Base-by-base conservation (phyloP, 202 grass and related monocot genomes). In the Dendrocalamus latiflorus region DNA sequence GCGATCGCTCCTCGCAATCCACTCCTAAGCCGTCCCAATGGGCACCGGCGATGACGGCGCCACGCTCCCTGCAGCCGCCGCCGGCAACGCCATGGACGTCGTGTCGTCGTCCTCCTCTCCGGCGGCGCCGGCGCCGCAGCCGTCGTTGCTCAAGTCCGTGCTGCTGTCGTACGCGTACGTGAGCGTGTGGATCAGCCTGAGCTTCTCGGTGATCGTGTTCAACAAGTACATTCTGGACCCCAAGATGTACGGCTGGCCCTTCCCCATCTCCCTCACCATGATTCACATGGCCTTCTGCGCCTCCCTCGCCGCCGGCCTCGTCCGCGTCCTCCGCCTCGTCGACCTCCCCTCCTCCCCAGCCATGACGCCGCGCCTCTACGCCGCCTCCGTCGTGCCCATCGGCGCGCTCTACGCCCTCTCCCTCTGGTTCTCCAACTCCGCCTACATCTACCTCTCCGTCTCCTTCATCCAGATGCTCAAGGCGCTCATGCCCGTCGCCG, bases 391-490 rank as follows among this genome's bases (percentile, higher is more conserved):
- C 34, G 56, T 94, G 13, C 93, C 93, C 6, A 96, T 96, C 68
- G 93, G 93, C 80, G 83, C 84, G 20, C 90, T 96, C 18, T 96
- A 93, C 48, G 71, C 93, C 41, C 80, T 91, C 57, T 94, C 94
- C n/a, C 91, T 94, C 79, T 97, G 91, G 91, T 97, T 97, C 91
- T 91, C 94, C 82, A 97, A 97, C 86, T 91, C 94, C 1, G 88
- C 94, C 0, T 97, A 97, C 91, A 94, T 97, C 87, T 97, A 97
- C 86, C 91, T 97, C 47, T 97, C 94, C 37, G 90, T 97, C 77
- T 97, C 91, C 67, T 97, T 97, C 88, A 94, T 98, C 87, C 95
- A 98, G 85, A 98, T 98, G 95, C 95, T 98, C 87, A 98, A 98
- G 84, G 95, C 95, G 55, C 90, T 97, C 84, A 94, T 97, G 90